These are phyloP conservation scores for Claviceps fusiformis DNA, from an alignment of 2,329 filamentous ascomycete species.

Conservation along the genomic window DNA sequence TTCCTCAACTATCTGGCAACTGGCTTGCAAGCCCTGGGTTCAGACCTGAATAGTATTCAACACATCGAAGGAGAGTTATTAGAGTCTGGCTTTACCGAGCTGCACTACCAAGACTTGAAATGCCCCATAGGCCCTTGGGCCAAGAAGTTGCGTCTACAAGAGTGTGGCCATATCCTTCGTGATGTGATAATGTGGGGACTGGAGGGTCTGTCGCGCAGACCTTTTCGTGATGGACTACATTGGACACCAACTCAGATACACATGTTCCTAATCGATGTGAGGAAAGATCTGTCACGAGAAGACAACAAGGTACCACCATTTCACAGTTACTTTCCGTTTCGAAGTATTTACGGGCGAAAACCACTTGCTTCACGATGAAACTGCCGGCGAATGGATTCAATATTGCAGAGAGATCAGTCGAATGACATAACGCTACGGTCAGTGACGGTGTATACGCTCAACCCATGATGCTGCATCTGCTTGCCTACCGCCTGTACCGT, in stretches of 20 bases:
- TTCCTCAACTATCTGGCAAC: slow-evolving; percentile 27
- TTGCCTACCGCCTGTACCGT: not conserved
- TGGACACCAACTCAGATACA: slow-evolving; percentile 30
- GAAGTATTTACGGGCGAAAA: slow-evolving; percentile 25
- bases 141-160: slow-evolving; percentile 24
- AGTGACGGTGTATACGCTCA: not conserved
- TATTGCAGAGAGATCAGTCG: not conserved
- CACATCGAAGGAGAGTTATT: slow-evolving; percentile 21
- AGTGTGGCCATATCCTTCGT: slow-evolving; percentile 32
- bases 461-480: not conserved
- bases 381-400: not conserved
- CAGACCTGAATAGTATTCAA: slow-evolving; percentile 27
- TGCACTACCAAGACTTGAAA: slow-evolving; percentile 29
- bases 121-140: slow-evolving; percentile 37
- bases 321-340: slow-evolving; percentile 27
- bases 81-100: slow-evolving; percentile 27
- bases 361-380: slow-evolving; percentile 12
- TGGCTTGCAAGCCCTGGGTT: slow-evolving; percentile 28
- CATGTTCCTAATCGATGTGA: slow-evolving; percentile 29
- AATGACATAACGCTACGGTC: no score
- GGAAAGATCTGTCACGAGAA: slow-evolving; percentile 22
- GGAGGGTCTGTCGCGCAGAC: slow-evolving; percentile 23
- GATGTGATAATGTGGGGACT: slow-evolving; percentile 28
- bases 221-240: slow-evolving; percentile 24
- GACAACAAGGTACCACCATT: slow-evolving; percentile 19